phyloP scores from a whole-genome alignment of 352 stramenopile species.

The Pythium plurisporium region DNA sequence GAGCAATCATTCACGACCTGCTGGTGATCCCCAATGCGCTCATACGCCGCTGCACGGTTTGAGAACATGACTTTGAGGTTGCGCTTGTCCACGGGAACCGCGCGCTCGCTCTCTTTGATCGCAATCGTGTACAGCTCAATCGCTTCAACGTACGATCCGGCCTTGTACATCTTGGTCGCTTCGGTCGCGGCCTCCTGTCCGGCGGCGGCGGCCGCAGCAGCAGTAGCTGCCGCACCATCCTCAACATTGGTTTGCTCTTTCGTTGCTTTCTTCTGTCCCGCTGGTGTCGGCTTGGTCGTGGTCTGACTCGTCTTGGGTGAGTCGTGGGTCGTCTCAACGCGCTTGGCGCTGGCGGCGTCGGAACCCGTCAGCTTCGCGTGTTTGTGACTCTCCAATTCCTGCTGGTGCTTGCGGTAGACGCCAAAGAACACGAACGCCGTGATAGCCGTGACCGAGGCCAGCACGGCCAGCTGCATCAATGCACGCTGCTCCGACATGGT shows the following conservation, averaged over 20 bases:
- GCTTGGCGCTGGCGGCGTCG: constrained; percentile 23
- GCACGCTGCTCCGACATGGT: constrained; percentile 28
- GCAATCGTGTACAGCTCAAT: constrained; percentile 66
- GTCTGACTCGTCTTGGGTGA: constrained; percentile 29
- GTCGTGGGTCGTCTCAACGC: constrained; percentile 15
- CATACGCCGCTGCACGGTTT: constrained; percentile 72
- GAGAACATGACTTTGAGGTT: constrained; percentile 87
- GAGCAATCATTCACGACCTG: constrained; percentile 63
- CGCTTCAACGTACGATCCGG: constrained; percentile 54
- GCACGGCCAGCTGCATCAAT: constrained; percentile 62
- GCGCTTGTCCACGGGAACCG: constrained; percentile 51
- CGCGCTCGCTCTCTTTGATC: constrained; percentile 56
- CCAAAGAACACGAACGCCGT: constrained; percentile 50
- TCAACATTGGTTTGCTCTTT: neutral
- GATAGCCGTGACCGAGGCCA: constrained; percentile 73
- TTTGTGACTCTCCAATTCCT: constrained; percentile 14
- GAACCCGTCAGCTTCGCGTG: constrained; percentile 18
- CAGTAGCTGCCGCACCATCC: constrained; percentile 1
- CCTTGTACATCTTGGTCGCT: constrained; percentile 80
- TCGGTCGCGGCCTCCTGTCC: constrained; percentile 62
- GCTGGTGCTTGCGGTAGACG: constrained; percentile 41
- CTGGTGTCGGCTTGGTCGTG: constrained; percentile 17
- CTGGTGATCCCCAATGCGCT: constrained; percentile 59
- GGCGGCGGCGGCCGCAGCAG: constrained; percentile 23
- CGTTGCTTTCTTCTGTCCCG: constrained; percentile 27